Conservation (phyloP, 345 rosid species). For the Brassica rapa region DNA sequence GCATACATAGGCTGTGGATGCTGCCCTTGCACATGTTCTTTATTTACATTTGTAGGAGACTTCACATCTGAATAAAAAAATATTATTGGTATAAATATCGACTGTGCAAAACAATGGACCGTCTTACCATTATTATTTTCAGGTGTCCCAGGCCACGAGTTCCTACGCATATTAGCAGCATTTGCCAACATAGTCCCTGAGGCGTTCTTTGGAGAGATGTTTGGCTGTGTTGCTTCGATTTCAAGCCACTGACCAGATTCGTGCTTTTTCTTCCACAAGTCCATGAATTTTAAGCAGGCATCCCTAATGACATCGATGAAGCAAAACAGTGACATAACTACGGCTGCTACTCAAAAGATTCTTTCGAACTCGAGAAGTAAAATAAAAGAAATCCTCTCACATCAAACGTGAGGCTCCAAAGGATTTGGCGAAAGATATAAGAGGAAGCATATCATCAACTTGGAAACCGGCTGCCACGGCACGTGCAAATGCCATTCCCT, state of each 20-base stretch:
- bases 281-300: constrained; percentile 74
- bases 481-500: constrained; percentile 99
- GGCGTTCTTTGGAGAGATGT: constrained; percentile 42
- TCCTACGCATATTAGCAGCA: constrained; percentile 51
- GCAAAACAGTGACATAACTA: constrained; percentile 17
- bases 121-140: constrained; percentile 41
- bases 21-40: constrained; percentile 71
- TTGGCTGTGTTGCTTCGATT: constrained; percentile 62
- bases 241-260: constrained; percentile 95
- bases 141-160: constrained; percentile 51
- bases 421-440: constrained; percentile 76
- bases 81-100: background rate
- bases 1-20: constrained; percentile 74
- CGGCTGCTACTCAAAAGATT: background rate
- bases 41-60: constrained; percentile 49
- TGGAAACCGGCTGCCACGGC: constrained; percentile 98
- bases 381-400: constrained; percentile 39
- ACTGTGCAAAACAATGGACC: constrained; percentile 20
- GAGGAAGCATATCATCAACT: constrained; percentile 66
- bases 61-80: constrained; percentile 54
- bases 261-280: constrained; percentile 92
- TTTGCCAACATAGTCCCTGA: background rate
- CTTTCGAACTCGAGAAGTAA: background rate
- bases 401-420: constrained; percentile 90
- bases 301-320: constrained; percentile 59